phyloP scores from a whole-genome alignment of 1,284 basidiomycete genomes.

The Mycena sp. region DNA sequence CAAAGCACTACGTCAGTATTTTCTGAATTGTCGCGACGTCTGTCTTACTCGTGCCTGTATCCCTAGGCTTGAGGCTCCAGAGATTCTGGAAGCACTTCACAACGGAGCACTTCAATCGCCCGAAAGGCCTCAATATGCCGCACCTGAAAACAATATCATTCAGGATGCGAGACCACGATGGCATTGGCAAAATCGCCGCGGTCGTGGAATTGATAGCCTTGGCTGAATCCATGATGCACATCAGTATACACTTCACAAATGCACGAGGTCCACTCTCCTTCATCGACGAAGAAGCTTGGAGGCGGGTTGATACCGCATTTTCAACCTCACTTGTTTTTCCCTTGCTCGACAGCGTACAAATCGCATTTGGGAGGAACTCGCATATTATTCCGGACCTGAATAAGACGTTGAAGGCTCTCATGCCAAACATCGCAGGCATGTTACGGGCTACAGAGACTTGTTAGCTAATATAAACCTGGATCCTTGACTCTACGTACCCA shows the following conservation, averaged over 20 bases:
- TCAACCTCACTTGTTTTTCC: not conserved
- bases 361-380: not conserved
- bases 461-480: too few species aligned
- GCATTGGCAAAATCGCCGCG: not conserved
- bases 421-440: not conserved
- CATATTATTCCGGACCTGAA: not conserved
- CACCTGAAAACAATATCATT: not conserved
- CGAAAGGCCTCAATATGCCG: not conserved
- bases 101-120: not conserved
- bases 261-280: not conserved
- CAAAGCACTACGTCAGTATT: slow-evolving; percentile 1
- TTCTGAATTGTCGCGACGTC: not conserved
- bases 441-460: not conserved
- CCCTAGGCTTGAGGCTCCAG: not conserved
- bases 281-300: not conserved
- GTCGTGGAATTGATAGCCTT: not conserved
- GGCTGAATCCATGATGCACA: not conserved
- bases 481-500: too few species aligned
- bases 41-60: not conserved
- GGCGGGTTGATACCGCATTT: not conserved
- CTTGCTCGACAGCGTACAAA: not conserved
- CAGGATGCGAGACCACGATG: not conserved
- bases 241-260: not conserved
- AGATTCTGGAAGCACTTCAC: not conserved
- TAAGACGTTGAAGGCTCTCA: not conserved